phyloP scores from a whole-genome alignment of 495 filamentous ascomycete genomes.

The Chaetomidium leptoderma region DNA sequence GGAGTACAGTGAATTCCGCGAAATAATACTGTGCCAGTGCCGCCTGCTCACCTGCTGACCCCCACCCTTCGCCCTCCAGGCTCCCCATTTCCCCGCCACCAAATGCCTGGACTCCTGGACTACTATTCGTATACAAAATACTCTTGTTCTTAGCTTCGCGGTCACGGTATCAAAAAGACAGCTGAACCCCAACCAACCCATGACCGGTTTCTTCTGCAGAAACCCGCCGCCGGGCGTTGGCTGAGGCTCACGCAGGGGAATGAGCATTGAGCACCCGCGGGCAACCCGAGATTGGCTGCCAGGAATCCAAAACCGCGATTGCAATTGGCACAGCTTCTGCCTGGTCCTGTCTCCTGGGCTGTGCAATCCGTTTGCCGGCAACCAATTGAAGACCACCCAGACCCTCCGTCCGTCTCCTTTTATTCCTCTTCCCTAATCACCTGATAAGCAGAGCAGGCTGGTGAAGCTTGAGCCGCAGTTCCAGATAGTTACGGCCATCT shows the following conservation, averaged over 20 bases:
- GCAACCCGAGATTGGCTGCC: slow-evolving; percentile 6
- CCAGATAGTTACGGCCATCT: too few species aligned
- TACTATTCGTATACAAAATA: too few species aligned
- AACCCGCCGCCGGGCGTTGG: not conserved
- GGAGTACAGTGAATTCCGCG: not conserved
- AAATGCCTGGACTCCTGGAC: too few species aligned
- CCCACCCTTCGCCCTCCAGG: too few species aligned
- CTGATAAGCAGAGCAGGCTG: too few species aligned
- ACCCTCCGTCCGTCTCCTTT: not conserved
- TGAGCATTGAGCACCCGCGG: too few species aligned
- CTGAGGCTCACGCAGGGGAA: not conserved
- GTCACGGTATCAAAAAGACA: too few species aligned
- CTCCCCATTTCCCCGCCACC: too few species aligned
- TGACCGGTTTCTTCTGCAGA: too few species aligned
- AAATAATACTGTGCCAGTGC: not conserved
- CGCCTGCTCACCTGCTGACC: not conserved
- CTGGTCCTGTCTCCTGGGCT: not conserved
- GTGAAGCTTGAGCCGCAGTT: too few species aligned
- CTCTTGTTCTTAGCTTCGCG: too few species aligned
- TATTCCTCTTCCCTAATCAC: not conserved
- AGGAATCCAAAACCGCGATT: not conserved
- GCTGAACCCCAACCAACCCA: too few species aligned
- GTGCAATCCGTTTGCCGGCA: not conserved
- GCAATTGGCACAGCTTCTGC: slow-evolving; percentile 4
- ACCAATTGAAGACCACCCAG: not conserved